Base-by-base conservation (phyloP, 75 land plant genomes). In the Sequoia sempervirens region DNA sequence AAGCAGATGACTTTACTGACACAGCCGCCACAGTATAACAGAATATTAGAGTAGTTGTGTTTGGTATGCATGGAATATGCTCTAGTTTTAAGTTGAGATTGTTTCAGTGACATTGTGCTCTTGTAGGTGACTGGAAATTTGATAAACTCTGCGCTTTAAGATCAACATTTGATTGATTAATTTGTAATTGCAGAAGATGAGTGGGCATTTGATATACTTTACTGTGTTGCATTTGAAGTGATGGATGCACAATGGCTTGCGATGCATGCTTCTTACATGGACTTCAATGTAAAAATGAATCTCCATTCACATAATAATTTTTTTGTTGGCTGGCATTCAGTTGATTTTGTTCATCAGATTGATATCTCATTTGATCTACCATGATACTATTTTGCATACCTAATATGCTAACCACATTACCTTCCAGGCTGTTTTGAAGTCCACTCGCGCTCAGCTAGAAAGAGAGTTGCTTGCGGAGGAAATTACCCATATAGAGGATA, bases 171-270 rank as follows among this genome's bases (percentile, higher is more conserved):
- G 47, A 81, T 52, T 81, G 37, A 14, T 47, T 81, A 41, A 47
- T 46, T 26, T 81, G 23, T 47, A 32, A 75, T 87, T 83, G 23
- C 91, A 92, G 96, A 91, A 76, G 87, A 91, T 75, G 96, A 93
- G 78, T 87, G 87, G 92, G 93, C 96, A 12, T 94, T 94, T 80
- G 96, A 94, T 75, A 81, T 94, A 85, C 92, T 94, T 4, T 94
- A 94, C 45, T 94, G 96, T 81, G 88, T 94, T 30, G 93, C 96
- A 20, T 94, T 94, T 47, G 75, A 87, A 81, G 84, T 94, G 14
- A 92, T 94, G 96, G 96, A 94, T 84, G 85, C 87, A 36, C 84
- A 89, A 66, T 94, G 96, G 96, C 93, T 94, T 45, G 94, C 89
- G 17, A 94, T 80, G 83, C 88, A 85, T 84, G 96, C 96, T 13